Evolutionary conservation across 2,329 filamentous ascomycete species (phyloP).

Genomic region (Didymella exigua): DNA sequence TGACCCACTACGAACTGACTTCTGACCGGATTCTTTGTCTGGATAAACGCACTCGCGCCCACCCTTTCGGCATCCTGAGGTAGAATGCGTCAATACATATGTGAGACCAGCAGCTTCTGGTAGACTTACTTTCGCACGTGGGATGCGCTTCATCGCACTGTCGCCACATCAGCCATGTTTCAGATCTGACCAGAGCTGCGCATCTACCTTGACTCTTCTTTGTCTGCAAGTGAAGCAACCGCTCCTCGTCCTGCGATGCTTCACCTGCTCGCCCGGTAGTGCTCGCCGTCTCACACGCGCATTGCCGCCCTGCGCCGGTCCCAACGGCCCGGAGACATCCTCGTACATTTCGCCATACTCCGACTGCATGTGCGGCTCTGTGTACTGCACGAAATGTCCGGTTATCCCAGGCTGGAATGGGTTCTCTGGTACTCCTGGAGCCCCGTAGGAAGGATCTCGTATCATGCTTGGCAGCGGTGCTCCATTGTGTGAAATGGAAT

Average conservation of each 20-base stretch:
- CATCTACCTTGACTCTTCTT: slow-evolving; percentile 75
- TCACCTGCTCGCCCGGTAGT: slow-evolving; percentile 69
- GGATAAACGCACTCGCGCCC: slow-evolving; percentile 90
- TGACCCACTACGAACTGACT: slow-evolving; percentile 53
- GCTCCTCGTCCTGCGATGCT: slow-evolving; percentile 90
- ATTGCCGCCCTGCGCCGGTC: slow-evolving; percentile 36
- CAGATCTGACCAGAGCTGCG: not conserved
- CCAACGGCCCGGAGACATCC: slow-evolving; percentile 35
- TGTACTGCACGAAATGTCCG: slow-evolving; percentile 41
- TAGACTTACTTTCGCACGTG: slow-evolving; percentile 72
- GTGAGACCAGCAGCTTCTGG: not conserved
- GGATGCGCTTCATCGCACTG: slow-evolving; percentile 92
- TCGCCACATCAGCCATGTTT: slow-evolving; percentile 22
- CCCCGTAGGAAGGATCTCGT: slow-evolving; percentile 34
- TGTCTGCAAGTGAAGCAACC: slow-evolving; percentile 93
- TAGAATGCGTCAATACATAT: slow-evolving; percentile 23
- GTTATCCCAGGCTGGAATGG: slow-evolving; percentile 39
- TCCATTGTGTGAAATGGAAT: slow-evolving; percentile 30
- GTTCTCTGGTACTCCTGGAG: slow-evolving; percentile 38
- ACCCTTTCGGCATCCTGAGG: slow-evolving; percentile 83
- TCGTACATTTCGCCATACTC: slow-evolving; percentile 46
- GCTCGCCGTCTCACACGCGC: slow-evolving; percentile 39
- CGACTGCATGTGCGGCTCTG: slow-evolving; percentile 40
- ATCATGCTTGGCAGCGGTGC: slow-evolving; percentile 32
- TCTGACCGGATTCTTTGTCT: slow-evolving; percentile 64